Evolutionary conservation across 2,329 filamentous ascomycete species (phyloP), one percentile per base, ranked within the genome.

Genomic region (Penicillium brasilianum): DNA sequence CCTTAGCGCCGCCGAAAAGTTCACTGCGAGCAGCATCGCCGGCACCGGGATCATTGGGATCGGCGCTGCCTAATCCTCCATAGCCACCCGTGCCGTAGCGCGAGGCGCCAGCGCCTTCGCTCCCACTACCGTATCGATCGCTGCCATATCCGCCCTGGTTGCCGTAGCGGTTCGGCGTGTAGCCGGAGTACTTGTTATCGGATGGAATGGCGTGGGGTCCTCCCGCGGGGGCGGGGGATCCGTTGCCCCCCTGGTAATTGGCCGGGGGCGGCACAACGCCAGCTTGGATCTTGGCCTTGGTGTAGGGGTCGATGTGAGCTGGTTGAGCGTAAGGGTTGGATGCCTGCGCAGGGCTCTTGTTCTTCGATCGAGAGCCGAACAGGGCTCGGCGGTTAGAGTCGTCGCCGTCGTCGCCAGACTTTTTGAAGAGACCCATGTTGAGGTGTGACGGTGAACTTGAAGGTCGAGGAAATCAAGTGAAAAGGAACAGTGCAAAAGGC

Each of bases 291-390:
- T 82, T 82, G 57, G 80, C 81, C 71, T 74, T 77, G 55, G 83
- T 84, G 69, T 88, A 87, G 36, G 84, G 82, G 68, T 87, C 84
- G 57, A 77, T 75, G 57, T 78, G 76, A 30, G 83, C 80, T 6
- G 83, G 78, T 52, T 83, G 81, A 46, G 85, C 84, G 67, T 87
- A 87, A 25, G 85, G 86, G 70, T 88, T 85, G 30, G 78, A 77
- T 37, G 80, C 73, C 34, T 82, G 78, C 30, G 81, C 78, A 30
- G 83, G 78, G 57, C 79, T 81, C 73, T 86, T 86, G 66, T 79
- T 81, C 73, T 85, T 87, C 54, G 80, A 82, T 65, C 82, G 78
- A 66, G 79, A 79, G 65, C 85, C 84, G 68, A 88, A 88, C 34
- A 88, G 83, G n/a, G 85, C 84, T 59, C 78, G 79, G 73, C 85